phyloP scores from a whole-genome alignment of 176 grass and related monocot genomes.

The Pharus latifolius region DNA sequence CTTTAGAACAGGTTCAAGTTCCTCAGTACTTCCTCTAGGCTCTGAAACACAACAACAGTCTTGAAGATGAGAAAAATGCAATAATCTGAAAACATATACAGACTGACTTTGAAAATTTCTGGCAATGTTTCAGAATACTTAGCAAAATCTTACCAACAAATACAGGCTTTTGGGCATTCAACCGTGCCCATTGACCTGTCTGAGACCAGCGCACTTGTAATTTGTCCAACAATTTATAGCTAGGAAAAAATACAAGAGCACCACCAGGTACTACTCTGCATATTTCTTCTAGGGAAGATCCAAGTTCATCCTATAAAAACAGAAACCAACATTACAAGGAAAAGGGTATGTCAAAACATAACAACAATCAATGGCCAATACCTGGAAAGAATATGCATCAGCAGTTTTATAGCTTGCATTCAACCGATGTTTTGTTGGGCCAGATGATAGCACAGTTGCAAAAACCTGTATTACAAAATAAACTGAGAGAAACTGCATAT shows the following conservation, averaged over 20 bases:
- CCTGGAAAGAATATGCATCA: conserved; percentile 70
- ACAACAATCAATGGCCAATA: conserved; percentile 10
- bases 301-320: conserved; percentile 71
- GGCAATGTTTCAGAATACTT: conserved; percentile 4
- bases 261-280: conserved; percentile 78
- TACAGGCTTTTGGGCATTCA: conserved; percentile 78
- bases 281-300: conserved; percentile 89
- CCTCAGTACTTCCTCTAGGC: conserved; percentile 71
- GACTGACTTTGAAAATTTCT: background rate
- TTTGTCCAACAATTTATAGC: conserved; percentile 93
- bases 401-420: conserved; percentile 91
- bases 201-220: conserved; percentile 60
- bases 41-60: conserved; percentile 43
- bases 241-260: conserved; percentile 91
- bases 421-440: conserved; percentile 54
- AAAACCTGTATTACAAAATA: conserved; percentile 53
- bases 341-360: background rate
- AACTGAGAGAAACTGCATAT: background rate
- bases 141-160: conserved; percentile 67
- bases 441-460: conserved; percentile 62
- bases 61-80: conserved; percentile 9
- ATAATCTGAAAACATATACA: background rate
- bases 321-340: background rate
- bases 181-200: conserved; percentile 81
- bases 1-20: conserved; percentile 80